These are phyloP conservation scores for Artemisia tridentata DNA, from an alignment of 129 eudicot species.

Conservation along the genomic window DNA sequence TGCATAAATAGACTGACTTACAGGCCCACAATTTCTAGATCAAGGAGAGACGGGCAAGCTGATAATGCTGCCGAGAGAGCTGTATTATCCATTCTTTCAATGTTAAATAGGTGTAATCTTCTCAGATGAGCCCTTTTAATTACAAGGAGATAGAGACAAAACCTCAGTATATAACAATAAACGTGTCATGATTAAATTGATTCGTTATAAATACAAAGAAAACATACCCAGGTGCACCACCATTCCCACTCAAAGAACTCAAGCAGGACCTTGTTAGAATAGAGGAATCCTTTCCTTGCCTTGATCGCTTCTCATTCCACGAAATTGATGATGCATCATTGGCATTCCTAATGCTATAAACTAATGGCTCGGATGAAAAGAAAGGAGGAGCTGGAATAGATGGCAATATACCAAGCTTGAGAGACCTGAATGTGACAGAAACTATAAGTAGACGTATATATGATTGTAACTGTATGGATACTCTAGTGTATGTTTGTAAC, in stretches of 20 bases:
- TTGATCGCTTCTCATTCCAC: conserved; percentile 76
- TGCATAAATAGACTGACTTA: conserved; percentile 43
- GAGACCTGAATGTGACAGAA: conserved; percentile 50
- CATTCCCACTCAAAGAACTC: conserved; percentile 52
- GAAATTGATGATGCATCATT: conserved; percentile 66
- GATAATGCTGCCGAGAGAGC: conserved; percentile 66
- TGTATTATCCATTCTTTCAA: conserved; percentile 76
- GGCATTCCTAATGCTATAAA: conserved; percentile 67
- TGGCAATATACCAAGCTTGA: conserved; percentile 70
- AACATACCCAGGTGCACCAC: conserved; percentile 68
- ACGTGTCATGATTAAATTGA: background rate
- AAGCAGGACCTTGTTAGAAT: conserved; percentile 79
- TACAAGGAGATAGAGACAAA: conserved; percentile 9
- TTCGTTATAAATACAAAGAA: conserved; percentile 12
- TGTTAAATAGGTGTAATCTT: conserved; percentile 70
- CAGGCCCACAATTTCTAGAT: conserved; percentile 87
- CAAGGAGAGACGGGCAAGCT: conserved; percentile 72
- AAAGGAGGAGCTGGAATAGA: conserved; percentile 50
- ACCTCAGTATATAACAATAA: conserved; percentile 13
- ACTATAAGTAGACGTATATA: conserved; percentile 9
- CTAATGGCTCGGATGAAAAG: conserved; percentile 62
- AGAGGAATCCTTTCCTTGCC: conserved; percentile 76
- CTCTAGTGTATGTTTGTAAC: too few species aligned
- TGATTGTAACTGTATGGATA: too few species aligned
- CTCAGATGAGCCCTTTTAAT: conserved; percentile 58